Conservation (phyloP, 2,329 filamentous ascomycete species). For the Myriosclerotinia curreyana region DNA sequence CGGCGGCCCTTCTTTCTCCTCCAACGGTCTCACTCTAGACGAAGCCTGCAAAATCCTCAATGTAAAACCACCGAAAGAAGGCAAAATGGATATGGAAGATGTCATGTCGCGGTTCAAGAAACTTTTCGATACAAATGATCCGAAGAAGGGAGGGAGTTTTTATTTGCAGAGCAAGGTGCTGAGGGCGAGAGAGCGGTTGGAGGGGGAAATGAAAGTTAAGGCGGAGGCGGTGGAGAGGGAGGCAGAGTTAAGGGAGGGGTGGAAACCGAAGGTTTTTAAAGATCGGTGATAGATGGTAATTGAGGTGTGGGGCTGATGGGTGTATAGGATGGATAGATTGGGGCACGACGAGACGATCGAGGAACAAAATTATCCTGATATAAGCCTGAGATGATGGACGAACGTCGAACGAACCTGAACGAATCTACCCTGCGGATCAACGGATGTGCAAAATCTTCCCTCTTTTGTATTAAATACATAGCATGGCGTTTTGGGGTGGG, state of each 20-base stretch:
- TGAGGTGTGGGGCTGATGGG: constrained; percentile 10
- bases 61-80: constrained; percentile 80
- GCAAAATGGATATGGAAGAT: constrained; percentile 72
- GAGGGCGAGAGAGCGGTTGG: constrained; percentile 85
- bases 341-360: background rate
- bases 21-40: constrained; percentile 79
- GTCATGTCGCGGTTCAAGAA: constrained; percentile 88
- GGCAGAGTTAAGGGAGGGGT: constrained; percentile 77
- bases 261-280: constrained; percentile 94
- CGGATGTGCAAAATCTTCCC: constrained; percentile 21
- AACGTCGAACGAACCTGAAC: constrained; percentile 6
- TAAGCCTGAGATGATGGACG: constrained; percentile 7
- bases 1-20: constrained; percentile 49
- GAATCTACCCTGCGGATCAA: constrained; percentile 5
- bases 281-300: constrained; percentile 55
- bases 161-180: constrained; percentile 98
- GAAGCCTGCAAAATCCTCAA: constrained; percentile 98
- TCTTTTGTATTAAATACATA: constrained; percentile 24
- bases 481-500: constrained; percentile 22
- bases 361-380: background rate
- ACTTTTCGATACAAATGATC: constrained; percentile 91
- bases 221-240: constrained; percentile 70
- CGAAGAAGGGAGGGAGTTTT: constrained; percentile 93
- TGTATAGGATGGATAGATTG: constrained; percentile 8
- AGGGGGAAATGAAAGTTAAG: constrained; percentile 74